Evolutionary conservation across 164 flowering plant genomes (phyloP), one percentile per base, ranked within the genome.

Genomic region (Vitis riparia): DNA sequence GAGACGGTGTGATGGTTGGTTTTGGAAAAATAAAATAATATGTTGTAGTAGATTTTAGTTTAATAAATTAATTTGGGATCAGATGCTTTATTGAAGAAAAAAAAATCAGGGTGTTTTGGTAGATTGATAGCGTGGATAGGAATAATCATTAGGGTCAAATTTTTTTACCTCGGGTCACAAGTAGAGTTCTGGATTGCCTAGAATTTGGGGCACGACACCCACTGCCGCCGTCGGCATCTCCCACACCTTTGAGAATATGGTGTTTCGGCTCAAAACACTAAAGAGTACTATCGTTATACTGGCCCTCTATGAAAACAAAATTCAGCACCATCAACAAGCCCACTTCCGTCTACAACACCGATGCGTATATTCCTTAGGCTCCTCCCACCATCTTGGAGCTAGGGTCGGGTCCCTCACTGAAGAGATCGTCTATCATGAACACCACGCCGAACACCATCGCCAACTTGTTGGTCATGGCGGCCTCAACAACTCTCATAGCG

Each of bases 221-320:
- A 11, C 68, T 77, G 0, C 80, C 83, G 0, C 83, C 80, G 13
- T 64, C 16, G 83, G 76, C 76, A 80, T 71, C 71, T 80, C 83
- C 83, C 83, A 71, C 55, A 72, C 76, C 2, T 2, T 50, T 9
- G 63, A 58, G 1, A 63, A 5, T 11, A 71, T 37, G 0, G 69
- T 8, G 66, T 80, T 80, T 9, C 73, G 59, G 0, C 80, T 80
- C 37, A 74, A 49, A 8, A 80, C 19, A 29, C 67, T 72, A 2
- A 2, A 80, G 53, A 2, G 29, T 64, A 66, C 80, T 80, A 0
- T 76, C 78, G 29, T 76, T 72, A 19, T 60, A 79, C 66, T 73
- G 59, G 2, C 78, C 82, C 57, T 79, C 79, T 11, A 29, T 30
- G 67, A 79, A 79, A 4, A 51, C 76, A 12, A 71, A 73, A 50